Evolutionary conservation across 768 basidiomycete genomes (phyloP), one percentile per base, ranked within the genome.

Genomic region (Mycena sanguinolenta): DNA sequence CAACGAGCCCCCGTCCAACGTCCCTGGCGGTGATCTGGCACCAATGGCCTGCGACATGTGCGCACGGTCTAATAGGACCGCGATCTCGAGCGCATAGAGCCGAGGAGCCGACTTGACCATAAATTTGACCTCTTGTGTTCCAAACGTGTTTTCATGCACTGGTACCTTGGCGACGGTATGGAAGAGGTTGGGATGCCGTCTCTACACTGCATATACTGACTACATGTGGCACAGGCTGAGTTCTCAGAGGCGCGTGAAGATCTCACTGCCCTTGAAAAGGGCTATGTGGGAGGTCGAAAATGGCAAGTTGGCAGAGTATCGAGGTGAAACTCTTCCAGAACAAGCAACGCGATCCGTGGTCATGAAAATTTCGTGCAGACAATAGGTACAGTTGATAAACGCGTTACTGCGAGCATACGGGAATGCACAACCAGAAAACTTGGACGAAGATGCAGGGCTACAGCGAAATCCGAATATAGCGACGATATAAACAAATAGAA

Each of bases 211-310:
- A 28, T 38, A 52, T 42, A n/a, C n/a, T 49, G 32, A 27, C 39
- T 50, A n/a, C n/a, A n/a, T n/a, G n/a, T n/a, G n/a, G 30, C 14
- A 23, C 17, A 90, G 89, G 97, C 97, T 80, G 97, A 99, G 85
- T 98, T 98, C n/a, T 97, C 95, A 23, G 97, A 98, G 85, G 97
- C 97, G 23, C 93, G 97, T 69, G 97, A 99, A 84, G 97, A 99
- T 81, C 92, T 99, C 67, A 97, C 97, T 21, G 97, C 97, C n/a
- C 91, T 99, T 63, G 97, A 98, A 87, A 98, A 96, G 82, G 95
- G 95, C 74, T 96, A 96, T 75, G 94, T 95, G 80, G n/a, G 95
- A 98, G 79, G 95, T 92, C 74, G 89, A 90, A 61, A 85, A 82
- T 34, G 84, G 84, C 76, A 86, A 73, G 69, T 69, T 21, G 81